These are phyloP conservation scores for Aschersonia sp. DNA, from an alignment of 2,329 filamentous ascomycete species.

Conservation along the genomic window DNA sequence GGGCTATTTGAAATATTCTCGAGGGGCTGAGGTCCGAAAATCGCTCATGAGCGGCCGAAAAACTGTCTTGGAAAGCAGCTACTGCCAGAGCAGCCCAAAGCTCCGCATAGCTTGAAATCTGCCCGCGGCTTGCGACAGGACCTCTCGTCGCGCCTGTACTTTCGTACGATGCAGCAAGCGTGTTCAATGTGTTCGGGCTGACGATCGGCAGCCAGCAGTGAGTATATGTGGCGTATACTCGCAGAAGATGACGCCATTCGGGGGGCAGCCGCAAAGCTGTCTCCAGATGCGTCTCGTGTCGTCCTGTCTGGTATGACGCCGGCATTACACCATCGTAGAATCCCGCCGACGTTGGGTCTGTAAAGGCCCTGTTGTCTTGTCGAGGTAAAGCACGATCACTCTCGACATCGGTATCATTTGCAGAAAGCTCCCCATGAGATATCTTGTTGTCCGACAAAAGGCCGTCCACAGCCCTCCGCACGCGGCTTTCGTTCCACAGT, in stretches of 20 bases:
- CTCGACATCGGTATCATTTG: conserved; percentile 17
- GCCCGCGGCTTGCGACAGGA: conserved; percentile 14
- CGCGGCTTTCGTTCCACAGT: conserved; percentile 46
- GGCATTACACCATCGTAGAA: too few species aligned
- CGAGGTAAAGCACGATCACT: conserved; percentile 6
- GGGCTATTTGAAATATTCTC: conserved; percentile 35
- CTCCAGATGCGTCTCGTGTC: not conserved
- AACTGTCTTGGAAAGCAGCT: conserved; percentile 36
- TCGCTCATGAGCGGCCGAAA: not conserved
- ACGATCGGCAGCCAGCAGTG: conserved; percentile 65
- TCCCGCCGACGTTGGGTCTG: too few species aligned
- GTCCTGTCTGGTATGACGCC: too few species aligned
- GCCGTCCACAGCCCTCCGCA: conserved; percentile 47
- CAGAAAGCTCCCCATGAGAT: conserved; percentile 17
- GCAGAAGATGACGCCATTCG: conserved; percentile 46
- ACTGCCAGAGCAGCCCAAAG: conserved; percentile 46
- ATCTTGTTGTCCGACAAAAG: conserved; percentile 33
- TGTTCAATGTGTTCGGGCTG: conserved; percentile 48
- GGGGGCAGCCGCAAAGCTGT: conserved; percentile 24
- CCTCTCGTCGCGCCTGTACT: conserved; percentile 15
- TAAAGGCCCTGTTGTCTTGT: too few species aligned
- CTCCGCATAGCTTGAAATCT: conserved; percentile 32
- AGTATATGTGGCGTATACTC: conserved; percentile 62
- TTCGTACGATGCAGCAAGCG: conserved; percentile 27
- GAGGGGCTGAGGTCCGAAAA: conserved; percentile 1